Evolutionary conservation across 805 yeast genomes (phyloP).

Genomic region (Saturnispora silvae): DNA sequence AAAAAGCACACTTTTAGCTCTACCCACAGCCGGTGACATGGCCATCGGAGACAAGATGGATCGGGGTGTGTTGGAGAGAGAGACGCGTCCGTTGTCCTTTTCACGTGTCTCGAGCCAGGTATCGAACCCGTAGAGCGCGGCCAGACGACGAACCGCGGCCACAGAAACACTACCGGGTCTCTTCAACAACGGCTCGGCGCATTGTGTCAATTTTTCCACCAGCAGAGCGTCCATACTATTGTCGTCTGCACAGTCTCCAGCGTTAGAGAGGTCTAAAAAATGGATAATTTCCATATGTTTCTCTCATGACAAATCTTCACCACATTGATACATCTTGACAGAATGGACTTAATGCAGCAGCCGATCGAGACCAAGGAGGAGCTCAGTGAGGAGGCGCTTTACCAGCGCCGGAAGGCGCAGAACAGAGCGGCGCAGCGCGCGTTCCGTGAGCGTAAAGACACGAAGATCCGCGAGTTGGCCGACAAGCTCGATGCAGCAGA

Average conservation of each 20-base stretch:
- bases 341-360: no score
- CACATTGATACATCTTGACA: no score
- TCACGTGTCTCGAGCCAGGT: slow-evolving; percentile 24
- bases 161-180: slow-evolving; percentile 28
- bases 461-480: slow-evolving; percentile 57
- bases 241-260: no score
- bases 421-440: slow-evolving; percentile 85
- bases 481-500: slow-evolving; percentile 47
- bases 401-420: slow-evolving; percentile 59
- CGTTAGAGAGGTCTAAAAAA: no score
- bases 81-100: slow-evolving; percentile 5
- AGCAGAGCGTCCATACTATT: slow-evolving; percentile 23
- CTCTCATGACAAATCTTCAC: no score
- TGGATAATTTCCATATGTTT: no score
- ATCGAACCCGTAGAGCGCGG: slow-evolving; percentile 30
- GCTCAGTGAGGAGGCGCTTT: slow-evolving; percentile 30
- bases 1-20: background rate
- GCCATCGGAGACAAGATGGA: slow-evolving; percentile 6
- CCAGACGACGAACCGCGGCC: slow-evolving; percentile 25
- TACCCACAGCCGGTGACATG: background rate
- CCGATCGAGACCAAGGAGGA: no score
- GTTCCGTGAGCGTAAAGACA: slow-evolving; percentile 72
- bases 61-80: slow-evolving; percentile 5
- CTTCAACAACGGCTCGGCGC: slow-evolving; percentile 25
- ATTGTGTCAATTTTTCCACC: slow-evolving; percentile 23